Percentiles rank a stretch among this genome's conserved stretches.
Evolutionary conservation across 257 asterid genomes (phyloP).

Genomic region (Solanum okadae): DNA sequence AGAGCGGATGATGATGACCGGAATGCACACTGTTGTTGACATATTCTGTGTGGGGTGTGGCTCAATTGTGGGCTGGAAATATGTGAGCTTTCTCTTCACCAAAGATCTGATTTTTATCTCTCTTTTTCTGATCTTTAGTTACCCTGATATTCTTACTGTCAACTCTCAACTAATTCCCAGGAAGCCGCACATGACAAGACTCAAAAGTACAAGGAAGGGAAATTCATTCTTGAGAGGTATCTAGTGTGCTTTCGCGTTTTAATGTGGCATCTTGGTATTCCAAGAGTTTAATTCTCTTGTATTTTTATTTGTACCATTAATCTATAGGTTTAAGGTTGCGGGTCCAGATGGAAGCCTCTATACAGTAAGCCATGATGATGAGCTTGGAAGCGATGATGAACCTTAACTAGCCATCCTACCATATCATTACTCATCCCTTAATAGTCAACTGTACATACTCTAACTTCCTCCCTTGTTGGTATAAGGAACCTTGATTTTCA

Average conservation of each 20-base stretch:
- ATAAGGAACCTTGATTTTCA: neutral
- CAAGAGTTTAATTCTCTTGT: neutral
- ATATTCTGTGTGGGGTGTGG: conserved; percentile 80
- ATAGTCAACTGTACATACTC: conserved; percentile 5
- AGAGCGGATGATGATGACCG: conserved; percentile 73
- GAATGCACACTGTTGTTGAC: conserved; percentile 77
- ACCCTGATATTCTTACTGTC: neutral
- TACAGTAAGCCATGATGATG: conserved; percentile 24
- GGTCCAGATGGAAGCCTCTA: conserved; percentile 72
- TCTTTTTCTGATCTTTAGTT: neutral
- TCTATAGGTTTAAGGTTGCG: conserved; percentile 50
- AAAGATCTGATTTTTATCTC: neutral
- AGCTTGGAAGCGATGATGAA: conserved; percentile 40
- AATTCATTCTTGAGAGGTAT: conserved; percentile 78
- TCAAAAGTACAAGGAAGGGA: conserved; percentile 80
- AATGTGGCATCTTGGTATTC: neutral
- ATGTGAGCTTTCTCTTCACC: conserved; percentile 28
- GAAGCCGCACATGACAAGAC: conserved; percentile 48
- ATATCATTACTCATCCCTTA: neutral
- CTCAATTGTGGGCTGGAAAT: conserved; percentile 84
- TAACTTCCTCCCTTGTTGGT: neutral
- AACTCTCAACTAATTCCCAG: conserved; percentile 18
- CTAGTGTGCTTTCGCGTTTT: neutral
- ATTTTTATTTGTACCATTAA: neutral
- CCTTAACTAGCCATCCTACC: conserved; percentile 2